Percentiles rank a stretch among this genome's conserved stretches.
phyloP scores from a whole-genome alignment of 257 asterid genomes.

The Cinchona pubescens region DNA sequence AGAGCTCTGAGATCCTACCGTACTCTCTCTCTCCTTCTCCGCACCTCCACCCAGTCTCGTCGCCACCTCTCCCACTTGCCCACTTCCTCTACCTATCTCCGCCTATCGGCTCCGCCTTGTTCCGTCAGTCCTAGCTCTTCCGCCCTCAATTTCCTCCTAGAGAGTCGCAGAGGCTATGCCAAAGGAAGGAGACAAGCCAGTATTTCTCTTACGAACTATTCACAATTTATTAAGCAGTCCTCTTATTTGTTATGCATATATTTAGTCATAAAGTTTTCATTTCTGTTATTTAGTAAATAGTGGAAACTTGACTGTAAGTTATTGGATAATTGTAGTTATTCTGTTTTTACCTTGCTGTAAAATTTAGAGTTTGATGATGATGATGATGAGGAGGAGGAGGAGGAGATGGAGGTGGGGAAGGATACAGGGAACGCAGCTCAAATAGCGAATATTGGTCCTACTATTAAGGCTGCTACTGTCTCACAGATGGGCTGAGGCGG shows the following conservation, averaged over 20 bases:
- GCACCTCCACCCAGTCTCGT: constrained; percentile 36
- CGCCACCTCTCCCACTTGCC: constrained; percentile 27
- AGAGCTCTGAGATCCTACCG: constrained; percentile 53
- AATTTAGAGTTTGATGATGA: constrained; percentile 37
- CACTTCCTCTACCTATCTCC: constrained; percentile 30
- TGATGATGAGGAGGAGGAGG: constrained; percentile 37
- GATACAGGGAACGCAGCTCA: constrained; percentile 14
- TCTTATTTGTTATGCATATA: neutral
- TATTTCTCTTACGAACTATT: constrained; percentile 3
- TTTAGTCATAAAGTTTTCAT: neutral
- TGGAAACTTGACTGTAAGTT: constrained; percentile 1
- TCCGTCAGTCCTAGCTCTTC: constrained; percentile 23
- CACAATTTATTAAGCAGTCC: neutral
- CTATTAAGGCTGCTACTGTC: constrained; percentile 46
- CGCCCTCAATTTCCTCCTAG: constrained; percentile 21
- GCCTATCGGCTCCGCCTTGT: constrained; percentile 20
- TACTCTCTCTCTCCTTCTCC: constrained; percentile 32
- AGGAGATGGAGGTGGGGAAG: constrained; percentile 21
- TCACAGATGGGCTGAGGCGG: constrained; percentile 86
- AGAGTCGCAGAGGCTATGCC: constrained; percentile 58
- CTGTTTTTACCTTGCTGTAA: neutral
- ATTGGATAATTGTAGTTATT: neutral
- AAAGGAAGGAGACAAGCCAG: constrained; percentile 65
- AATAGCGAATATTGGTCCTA: constrained; percentile 43
- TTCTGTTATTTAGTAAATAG: neutral